phyloP scores from a whole-genome alignment of 805 yeast genomes.

The Cephaloascus fragrans region DNA sequence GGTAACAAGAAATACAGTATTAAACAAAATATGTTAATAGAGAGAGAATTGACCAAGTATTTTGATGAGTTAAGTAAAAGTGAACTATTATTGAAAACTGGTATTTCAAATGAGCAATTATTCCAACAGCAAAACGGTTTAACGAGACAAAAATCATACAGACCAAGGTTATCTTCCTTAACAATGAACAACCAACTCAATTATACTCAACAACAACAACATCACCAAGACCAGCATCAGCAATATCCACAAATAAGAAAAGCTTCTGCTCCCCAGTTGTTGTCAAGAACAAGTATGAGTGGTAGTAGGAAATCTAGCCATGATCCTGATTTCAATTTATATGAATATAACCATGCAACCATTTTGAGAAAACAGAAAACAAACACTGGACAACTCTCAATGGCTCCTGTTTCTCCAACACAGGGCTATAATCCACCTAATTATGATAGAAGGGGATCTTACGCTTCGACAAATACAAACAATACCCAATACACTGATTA shows the following conservation, averaged over 20 bases:
- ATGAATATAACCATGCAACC: background rate
- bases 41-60: constrained; percentile 30
- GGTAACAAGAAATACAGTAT: constrained; percentile 18
- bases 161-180: background rate
- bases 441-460: background rate
- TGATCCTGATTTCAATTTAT: background rate
- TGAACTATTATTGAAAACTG: constrained; percentile 28
- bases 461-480: background rate
- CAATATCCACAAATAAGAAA: background rate
- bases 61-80: constrained; percentile 30
- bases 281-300: background rate
- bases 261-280: background rate
- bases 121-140: background rate
- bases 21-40: constrained; percentile 19
- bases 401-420: background rate
- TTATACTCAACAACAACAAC: background rate
- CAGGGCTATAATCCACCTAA: background rate
- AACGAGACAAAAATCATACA: background rate
- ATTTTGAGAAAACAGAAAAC: background rate
- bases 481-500: background rate
- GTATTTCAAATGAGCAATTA: background rate
- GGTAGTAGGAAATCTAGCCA: background rate
- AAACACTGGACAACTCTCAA: background rate
- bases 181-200: background rate
- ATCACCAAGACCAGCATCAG: too few species aligned